Base-by-base conservation (phyloP, 2,329 filamentous ascomycete genomes). In the Botrytis fragariae region DNA sequence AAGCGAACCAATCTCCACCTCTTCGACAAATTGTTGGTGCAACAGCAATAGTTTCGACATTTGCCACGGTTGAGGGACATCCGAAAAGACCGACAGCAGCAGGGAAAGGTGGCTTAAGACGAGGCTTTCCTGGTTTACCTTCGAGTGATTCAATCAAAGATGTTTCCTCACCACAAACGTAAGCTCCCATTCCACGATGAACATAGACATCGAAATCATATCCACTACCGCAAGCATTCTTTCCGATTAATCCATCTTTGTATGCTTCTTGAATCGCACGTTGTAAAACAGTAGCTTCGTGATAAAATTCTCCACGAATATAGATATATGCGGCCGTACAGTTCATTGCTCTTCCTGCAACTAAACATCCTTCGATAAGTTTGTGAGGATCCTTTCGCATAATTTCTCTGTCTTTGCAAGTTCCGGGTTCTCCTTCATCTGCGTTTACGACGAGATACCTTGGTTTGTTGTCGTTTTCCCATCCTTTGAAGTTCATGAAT, bases 311-410 rank as follows among this genome's bases (percentile, higher is more conserved):
- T 82, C 96, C 96, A 83, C 96, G 95, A 80, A 99, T 99, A 85
- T 99, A 99, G 83, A 99, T 99, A 86, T 99, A 99, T 78, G 96
- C 96, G 74, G 96, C 96, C 65, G 93, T 96, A 81, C 95, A 96
- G 86, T 99, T 99, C 96, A 99, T 99, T 82, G 96, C 95, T 82
- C 96, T 92, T 70, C 96, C 96, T 78, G 96, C 94, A 67, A 99
- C 92, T 77, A 99, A 87, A 84, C 96, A 99, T 82, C 96, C 96
- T 86, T 99, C 96, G 81, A 99, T 87, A 77, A 99, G 92, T 89
- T 99, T 99, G 88, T 99, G 96, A 76, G 96, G 96, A 83, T 99
- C 96, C 86, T 99, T 99, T 85, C 96, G 94, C 96, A 99, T 99
- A 79, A 99, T 99, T 84, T 99, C 96, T 82, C 96, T 92, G 84